These are phyloP conservation scores for Croton setiger DNA, from an alignment of 441 rosid species.

Conservation along the genomic window DNA sequence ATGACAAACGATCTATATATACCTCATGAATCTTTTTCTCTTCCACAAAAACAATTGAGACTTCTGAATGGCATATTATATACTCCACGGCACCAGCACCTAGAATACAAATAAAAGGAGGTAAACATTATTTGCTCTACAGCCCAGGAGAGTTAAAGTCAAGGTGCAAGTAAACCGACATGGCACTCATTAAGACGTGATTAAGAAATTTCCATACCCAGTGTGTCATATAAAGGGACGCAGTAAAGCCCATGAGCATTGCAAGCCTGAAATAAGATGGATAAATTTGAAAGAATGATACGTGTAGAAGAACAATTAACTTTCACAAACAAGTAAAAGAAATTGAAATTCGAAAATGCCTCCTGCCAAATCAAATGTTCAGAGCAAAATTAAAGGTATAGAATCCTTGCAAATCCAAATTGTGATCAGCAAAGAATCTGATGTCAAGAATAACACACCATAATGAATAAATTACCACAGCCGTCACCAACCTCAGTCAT, in stretches of 20 bases:
- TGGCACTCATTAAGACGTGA: neutral
- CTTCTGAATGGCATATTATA: slow-evolving; percentile 81
- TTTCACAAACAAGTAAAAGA: neutral
- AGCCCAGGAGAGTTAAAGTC: neutral
- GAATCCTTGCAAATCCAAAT: no score
- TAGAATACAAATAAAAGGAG: slow-evolving; percentile 22
- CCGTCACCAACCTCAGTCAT: no score
- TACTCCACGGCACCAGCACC: slow-evolving; percentile 93
- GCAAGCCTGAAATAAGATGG: slow-evolving; percentile 61
- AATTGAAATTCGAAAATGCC: neutral
- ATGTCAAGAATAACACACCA: no score
- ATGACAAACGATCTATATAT: slow-evolving; percentile 1
- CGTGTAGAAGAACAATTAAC: neutral
- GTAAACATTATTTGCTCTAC: slow-evolving; percentile 8
- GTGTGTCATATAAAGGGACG: slow-evolving; percentile 91
- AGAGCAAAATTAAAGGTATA: no score
- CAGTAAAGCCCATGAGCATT: slow-evolving; percentile 93
- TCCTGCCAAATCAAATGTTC: no score
- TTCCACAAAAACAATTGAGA: slow-evolving; percentile 84
- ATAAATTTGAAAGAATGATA: neutral
- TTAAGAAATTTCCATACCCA: slow-evolving; percentile 66
- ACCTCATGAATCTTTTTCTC: slow-evolving; percentile 93
- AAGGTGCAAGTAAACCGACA: neutral
- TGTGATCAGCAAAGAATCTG: no score
- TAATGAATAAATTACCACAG: no score